A percentile compares a stretch with the other conserved stretches of the same genome.
phyloP scores from a whole-genome alignment of 2,329 filamentous ascomycete species.

The Colletotrichum higginsianum region DNA sequence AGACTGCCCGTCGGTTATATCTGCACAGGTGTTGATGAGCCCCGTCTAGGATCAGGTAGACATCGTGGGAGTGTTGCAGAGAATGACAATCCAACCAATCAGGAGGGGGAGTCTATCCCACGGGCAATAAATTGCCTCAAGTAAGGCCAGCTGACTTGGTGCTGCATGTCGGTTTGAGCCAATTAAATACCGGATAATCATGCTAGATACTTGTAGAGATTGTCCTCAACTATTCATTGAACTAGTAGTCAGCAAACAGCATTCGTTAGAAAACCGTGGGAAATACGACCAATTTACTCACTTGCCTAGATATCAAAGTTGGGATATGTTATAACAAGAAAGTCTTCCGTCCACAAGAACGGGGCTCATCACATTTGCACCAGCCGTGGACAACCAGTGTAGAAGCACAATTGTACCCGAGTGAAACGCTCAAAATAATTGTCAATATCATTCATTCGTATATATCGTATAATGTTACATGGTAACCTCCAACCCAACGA shows the following conservation, averaged over 20 bases:
- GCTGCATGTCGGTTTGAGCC: background rate
- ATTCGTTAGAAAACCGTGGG: too few species aligned
- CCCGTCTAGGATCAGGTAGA: background rate
- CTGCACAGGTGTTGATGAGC: too few species aligned
- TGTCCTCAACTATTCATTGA: too few species aligned
- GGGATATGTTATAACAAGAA: too few species aligned
- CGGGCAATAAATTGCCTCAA: background rate
- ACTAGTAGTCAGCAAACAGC: too few species aligned
- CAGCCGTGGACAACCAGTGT: too few species aligned
- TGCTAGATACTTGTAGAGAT: background rate
- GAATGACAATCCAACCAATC: background rate
- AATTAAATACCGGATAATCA: background rate
- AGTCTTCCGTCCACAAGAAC: too few species aligned
- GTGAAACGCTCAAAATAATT: background rate
- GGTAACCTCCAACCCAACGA: too few species aligned
- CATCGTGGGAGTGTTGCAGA: background rate
- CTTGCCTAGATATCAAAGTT: too few species aligned
- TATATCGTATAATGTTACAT: constrained; percentile 18
- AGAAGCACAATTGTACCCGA: background rate
- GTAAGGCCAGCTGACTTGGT: background rate
- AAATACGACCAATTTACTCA: too few species aligned
- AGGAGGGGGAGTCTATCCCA: background rate
- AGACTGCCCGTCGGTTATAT: background rate
- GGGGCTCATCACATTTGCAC: too few species aligned
- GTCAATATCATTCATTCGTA: constrained; percentile 1